These are phyloP conservation scores for Acanthamoeba royreba DNA, from an alignment of 208 protist species.

Conservation along the genomic window DNA sequence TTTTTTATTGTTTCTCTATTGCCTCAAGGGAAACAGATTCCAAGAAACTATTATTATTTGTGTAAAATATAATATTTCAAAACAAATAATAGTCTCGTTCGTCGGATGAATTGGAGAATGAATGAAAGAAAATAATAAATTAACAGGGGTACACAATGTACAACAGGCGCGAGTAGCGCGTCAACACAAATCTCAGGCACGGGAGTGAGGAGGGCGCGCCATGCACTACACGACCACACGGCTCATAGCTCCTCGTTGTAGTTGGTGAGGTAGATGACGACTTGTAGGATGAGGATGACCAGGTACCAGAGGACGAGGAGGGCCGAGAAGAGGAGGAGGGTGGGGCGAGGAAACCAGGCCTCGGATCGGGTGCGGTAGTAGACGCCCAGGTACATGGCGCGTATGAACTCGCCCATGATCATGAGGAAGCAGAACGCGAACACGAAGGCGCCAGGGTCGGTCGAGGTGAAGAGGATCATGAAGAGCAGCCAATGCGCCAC, in stretches of 20 bases:
- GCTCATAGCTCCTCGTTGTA: not conserved
- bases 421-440: slow-evolving; percentile 24
- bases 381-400: not conserved
- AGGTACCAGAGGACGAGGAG: not conserved
- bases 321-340: not conserved
- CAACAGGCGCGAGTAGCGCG: too few species aligned
- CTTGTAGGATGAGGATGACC: not conserved
- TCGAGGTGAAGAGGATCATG: not conserved
- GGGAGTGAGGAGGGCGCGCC: too few species aligned
- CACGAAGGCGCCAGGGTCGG: not conserved
- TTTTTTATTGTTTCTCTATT: too few species aligned
- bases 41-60: not conserved
- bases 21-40: too few species aligned
- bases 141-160: too few species aligned
- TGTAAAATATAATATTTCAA: not conserved
- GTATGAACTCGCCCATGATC: not conserved
- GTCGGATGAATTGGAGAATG: not conserved
- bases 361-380: not conserved
- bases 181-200: too few species aligned
- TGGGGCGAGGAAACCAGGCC: not conserved
- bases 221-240: too few species aligned
- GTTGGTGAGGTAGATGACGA: not conserved
- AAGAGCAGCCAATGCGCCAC: not conserved
- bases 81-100: not conserved
- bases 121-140: not conserved